Conservation (phyloP, 2,329 filamentous ascomycete species). For the Thelonectria blattea region DNA sequence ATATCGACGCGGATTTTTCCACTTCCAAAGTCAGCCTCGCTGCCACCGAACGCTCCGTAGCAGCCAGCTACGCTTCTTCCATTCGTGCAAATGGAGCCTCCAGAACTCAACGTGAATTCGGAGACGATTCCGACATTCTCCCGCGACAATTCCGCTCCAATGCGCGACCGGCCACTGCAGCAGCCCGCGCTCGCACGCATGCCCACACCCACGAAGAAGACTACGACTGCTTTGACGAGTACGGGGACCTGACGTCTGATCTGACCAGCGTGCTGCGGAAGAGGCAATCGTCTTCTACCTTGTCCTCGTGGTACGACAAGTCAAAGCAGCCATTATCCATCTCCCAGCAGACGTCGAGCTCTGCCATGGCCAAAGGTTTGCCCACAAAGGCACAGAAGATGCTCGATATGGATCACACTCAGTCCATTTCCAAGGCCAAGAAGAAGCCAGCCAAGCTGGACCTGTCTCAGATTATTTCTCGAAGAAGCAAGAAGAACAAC, state of each 20-base stretch:
- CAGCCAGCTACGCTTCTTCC: constrained; percentile 21
- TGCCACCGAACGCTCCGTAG: constrained; percentile 20
- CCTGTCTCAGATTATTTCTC: constrained; percentile 51
- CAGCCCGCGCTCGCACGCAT: neutral
- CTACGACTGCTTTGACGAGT: constrained; percentile 24
- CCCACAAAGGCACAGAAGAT: constrained; percentile 55
- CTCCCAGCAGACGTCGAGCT: constrained; percentile 64
- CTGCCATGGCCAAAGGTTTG: constrained; percentile 62
- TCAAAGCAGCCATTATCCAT: constrained; percentile 61
- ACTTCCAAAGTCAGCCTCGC: constrained; percentile 32
- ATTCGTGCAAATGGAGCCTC: neutral
- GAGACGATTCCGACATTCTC: constrained; percentile 37
- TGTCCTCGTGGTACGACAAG: constrained; percentile 63
- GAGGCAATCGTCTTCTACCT: constrained; percentile 60
- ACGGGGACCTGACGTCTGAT: constrained; percentile 45
- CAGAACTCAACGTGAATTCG: constrained; percentile 30
- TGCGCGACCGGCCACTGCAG: constrained; percentile 8
- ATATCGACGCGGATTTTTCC: constrained; percentile 35
- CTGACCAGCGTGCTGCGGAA: constrained; percentile 52
- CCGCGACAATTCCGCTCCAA: constrained; percentile 31
- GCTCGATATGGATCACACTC: constrained; percentile 51
- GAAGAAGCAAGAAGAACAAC: constrained; percentile 39
- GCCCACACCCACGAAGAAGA: constrained; percentile 1
- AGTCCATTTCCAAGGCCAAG: constrained; percentile 33
- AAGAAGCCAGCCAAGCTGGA: constrained; percentile 58